Evolutionary conservation across 768 basidiomycete species (phyloP).

Genomic region (Suillus ampliporus): DNA sequence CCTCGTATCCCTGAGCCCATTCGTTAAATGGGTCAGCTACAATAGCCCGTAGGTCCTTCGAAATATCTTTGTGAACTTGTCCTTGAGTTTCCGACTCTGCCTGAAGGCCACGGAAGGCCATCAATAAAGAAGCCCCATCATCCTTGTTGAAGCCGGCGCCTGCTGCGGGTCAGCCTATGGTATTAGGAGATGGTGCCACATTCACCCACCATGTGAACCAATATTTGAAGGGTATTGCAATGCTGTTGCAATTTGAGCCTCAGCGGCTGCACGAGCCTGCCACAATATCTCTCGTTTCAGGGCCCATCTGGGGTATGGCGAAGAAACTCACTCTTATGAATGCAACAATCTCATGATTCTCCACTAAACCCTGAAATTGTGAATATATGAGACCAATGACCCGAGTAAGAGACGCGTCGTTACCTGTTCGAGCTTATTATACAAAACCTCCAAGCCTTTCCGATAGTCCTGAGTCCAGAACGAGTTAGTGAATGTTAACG

Average conservation of each 20-base stretch:
- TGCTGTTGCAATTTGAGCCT: constrained; percentile 64
- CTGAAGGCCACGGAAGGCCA: constrained; percentile 82
- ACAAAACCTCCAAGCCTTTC: constrained; percentile 79
- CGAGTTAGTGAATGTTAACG: constrained; percentile 88
- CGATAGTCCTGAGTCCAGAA: constrained; percentile 96
- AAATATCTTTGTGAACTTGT: constrained; percentile 71
- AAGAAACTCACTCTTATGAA: constrained; percentile 76
- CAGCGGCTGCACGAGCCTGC: constrained; percentile 78
- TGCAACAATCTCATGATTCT: constrained; percentile 82
- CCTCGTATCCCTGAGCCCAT: constrained; percentile 82
- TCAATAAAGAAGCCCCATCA: constrained; percentile 82
- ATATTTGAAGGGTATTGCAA: constrained; percentile 58
- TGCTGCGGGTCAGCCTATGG: constrained; percentile 29
- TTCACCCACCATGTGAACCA: constrained; percentile 52
- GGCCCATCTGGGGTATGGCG: constrained; percentile 4
- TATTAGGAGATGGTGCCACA: constrained; percentile 15
- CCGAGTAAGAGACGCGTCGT: constrained; percentile 13
- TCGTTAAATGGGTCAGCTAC: constrained; percentile 82
- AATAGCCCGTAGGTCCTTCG: constrained; percentile 74
- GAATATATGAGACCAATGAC: constrained; percentile 17
- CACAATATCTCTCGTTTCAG: constrained; percentile 17
- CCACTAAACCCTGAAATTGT: constrained; percentile 66
- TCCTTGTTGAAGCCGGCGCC: constrained; percentile 76
- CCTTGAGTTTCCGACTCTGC: constrained; percentile 74
- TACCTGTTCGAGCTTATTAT: constrained; percentile 79